Percentiles rank a stretch among this genome's conserved stretches.
phyloP scores from a whole-genome alignment of 2,329 filamentous ascomycete species.

The Colletotrichum noveboracense region DNA sequence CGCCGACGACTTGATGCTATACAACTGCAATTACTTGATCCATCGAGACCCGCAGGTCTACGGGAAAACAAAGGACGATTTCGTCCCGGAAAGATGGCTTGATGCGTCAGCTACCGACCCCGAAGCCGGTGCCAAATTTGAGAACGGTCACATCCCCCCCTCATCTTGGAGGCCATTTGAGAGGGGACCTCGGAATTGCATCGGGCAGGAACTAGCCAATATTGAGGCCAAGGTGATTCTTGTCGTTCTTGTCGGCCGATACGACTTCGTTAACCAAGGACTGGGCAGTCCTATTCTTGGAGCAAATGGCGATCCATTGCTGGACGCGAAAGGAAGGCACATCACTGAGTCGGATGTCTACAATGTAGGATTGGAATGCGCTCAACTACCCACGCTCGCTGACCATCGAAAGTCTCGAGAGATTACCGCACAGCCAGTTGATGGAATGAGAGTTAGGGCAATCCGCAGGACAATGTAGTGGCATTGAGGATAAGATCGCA shows the following conservation, averaged over 20 bases:
- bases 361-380: slow-evolving; percentile 10
- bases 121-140: not conserved
- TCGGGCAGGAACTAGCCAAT: slow-evolving; percentile 61
- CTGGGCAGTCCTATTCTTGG: slow-evolving; percentile 16
- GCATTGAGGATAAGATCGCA: not conserved
- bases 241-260: slow-evolving; percentile 26
- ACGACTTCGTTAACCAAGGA: slow-evolving; percentile 23
- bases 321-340: slow-evolving; percentile 21
- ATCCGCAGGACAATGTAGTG: not conserved
- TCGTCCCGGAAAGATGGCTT: slow-evolving; percentile 46
- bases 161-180: slow-evolving; percentile 61
- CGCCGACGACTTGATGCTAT: slow-evolving; percentile 39
- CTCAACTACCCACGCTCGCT: not conserved
- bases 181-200: slow-evolving; percentile 56
- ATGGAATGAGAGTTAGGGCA: slow-evolving; percentile 15
- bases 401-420: slow-evolving; percentile 3
- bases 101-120: not conserved
- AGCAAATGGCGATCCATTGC: not conserved
- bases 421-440: slow-evolving; percentile 21
- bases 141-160: slow-evolving; percentile 19
- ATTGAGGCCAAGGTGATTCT: slow-evolving; percentile 57
- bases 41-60: slow-evolving; percentile 39
- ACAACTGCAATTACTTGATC: slow-evolving; percentile 36
- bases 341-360: slow-evolving; percentile 16
- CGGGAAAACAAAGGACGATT: slow-evolving; percentile 38